Evolutionary conservation across 1,139 yeast genomes (phyloP), one percentile per base, ranked within the genome.

Genomic region (Blastobotrys serpentis): DNA sequence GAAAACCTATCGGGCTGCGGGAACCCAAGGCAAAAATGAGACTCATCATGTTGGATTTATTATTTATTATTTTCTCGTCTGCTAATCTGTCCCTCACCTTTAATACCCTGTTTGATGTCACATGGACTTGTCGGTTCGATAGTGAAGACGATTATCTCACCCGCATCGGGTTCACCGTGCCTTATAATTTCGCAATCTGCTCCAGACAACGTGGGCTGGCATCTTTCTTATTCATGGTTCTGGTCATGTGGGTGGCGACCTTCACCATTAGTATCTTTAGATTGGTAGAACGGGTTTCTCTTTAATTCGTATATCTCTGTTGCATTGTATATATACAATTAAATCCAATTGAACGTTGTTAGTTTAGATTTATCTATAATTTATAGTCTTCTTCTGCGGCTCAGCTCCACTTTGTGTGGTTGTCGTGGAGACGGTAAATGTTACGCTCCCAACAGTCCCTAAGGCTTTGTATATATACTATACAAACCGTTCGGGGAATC

Each of bases 51-150:
- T 72, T 88, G 55, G 98, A 92, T 63, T 72, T 90, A 44, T 70
- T 90, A 32, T 88, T 92, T 66, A 87, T 92, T 55, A 88, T 92
- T n/a, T 86, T 90, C 62, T 82, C 90, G n/a, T 81, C 95, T 44
- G 96, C 97, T 1, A 90, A 89, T 64, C 68, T 90, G 51, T 81
- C 97, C 5, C 74, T 92, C 44, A 81, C 96, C 1, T 89, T 89
- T 68, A 84, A 88, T 63, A 84, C 96, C 1, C 72, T 90, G 47
- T 86, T 73, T 64, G 96, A 88, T 64, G 75, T 76, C 43, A 77
- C 81, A 57, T 90, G 97, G 96, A 90, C 87, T 5, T 90, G 97
- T 65, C 58, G 51, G 34, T 23, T 32, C 6, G 46, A 43, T 11
- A 42, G 23, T 13, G 47, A 44, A 26, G 37, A 45, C 19, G 43